Evolutionary conservation across 129 eudicot species (phyloP), one percentile per base, ranked within the genome.

Genomic region (Centaurea solstitialis): DNA sequence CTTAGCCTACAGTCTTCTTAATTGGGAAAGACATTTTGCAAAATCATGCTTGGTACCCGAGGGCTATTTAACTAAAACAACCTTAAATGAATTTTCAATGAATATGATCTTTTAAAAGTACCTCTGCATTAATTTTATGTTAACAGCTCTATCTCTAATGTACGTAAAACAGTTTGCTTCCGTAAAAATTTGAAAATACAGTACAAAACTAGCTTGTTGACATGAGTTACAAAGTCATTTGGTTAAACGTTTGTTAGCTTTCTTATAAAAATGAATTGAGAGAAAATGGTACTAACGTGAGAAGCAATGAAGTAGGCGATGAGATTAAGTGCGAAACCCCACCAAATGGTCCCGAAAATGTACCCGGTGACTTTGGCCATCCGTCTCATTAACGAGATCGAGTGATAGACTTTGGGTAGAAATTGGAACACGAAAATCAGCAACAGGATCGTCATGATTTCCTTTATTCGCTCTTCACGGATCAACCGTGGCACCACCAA

Each of bases 291-390:
- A 71, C 91, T 83, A 85, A 94, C 98, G 41, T 94, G 98, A 80
- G 98, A 94, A 28, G 98, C 98, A 9, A 94, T 94, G 87, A 94
- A 91, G 86, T 94, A 94, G 15, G 98, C 98, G 13, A 94, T 87
- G 83, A 94, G 95, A 83, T 94, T 94, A 67, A 94, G 98, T 30
- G 90, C 91, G 45, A 94, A 94, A 39, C 97, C 97, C 98, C 98
- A 94, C 98, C 98, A 94, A 69, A 94, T 94, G 76, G 98, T 94
- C 66, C 98, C 98, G 22, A 94, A 94, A 13, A 94, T 82, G 75
- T 94, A 94, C n/a, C 98, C 98, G 1, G 98, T 94, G 50, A 91
- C 98, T 85, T 94, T 94, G 0, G 88, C 97, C 98, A 94, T 94
- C 73, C 93, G 87, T 84, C 93, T 88, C 98, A 94, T 89, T 22